A percentile compares a stretch with the other conserved stretches of the same genome.
Evolutionary conservation across 2,329 filamentous ascomycete genomes (phyloP).

Genomic region (Microsporum canis): DNA sequence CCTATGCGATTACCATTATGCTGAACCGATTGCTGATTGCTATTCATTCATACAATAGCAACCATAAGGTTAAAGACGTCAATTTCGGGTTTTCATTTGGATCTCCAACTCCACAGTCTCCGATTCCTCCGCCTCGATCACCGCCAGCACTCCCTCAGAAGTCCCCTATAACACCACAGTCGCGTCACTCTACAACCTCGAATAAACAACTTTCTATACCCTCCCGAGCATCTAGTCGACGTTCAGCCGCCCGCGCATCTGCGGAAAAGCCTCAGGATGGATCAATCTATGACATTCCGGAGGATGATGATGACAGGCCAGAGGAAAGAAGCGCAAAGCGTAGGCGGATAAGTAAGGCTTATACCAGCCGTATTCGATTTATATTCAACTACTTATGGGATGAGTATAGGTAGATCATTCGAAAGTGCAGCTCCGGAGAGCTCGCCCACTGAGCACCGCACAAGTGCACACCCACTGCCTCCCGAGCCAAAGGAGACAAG

Average conservation of each 20-base stretch:
- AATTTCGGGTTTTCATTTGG: constrained; percentile 43
- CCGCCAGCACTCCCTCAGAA: not conserved
- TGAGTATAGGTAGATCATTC: not conserved
- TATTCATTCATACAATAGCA: constrained; percentile 23
- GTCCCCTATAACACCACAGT: constrained; percentile 1
- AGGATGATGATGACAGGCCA: constrained; percentile 21
- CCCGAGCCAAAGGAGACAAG: not conserved
- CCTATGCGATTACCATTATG: constrained; percentile 18
- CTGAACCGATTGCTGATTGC: constrained; percentile 8
- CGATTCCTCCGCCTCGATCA: constrained; percentile 14
- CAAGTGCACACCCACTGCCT: not conserved
- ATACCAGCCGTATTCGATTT: not conserved
- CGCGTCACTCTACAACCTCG: constrained; percentile 10
- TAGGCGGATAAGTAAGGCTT: constrained; percentile 13
- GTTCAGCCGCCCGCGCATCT: constrained; percentile 14
- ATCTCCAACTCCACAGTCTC: constrained; percentile 18
- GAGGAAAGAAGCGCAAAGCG: constrained; percentile 15
- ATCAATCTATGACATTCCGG: constrained; percentile 29
- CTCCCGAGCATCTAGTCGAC: constrained; percentile 16
- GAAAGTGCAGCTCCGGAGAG: not conserved
- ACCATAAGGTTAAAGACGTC: constrained; percentile 37
- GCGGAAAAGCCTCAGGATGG: constrained; percentile 18
- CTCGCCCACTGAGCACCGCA: not conserved
- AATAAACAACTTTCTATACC: constrained; percentile 10
- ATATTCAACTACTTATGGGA: not conserved